A percentile compares a stretch with the other conserved stretches of the same genome.
These are phyloP conservation scores for Helicocarpus griseus DNA, from an alignment of 2,329 filamentous ascomycete genomes.

Conservation along the genomic window DNA sequence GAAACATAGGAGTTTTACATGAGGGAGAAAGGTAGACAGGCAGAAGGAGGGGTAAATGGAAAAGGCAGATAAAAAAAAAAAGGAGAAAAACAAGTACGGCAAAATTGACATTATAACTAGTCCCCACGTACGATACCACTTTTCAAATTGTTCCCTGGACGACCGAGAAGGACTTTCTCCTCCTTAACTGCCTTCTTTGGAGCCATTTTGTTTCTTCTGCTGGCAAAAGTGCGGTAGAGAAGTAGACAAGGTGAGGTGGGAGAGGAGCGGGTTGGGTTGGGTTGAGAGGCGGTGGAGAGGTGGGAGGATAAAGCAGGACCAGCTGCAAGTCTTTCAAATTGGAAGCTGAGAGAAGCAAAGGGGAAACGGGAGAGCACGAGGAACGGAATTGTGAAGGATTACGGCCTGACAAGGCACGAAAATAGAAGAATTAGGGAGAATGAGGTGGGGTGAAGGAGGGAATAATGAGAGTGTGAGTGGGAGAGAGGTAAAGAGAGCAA, in stretches of 20 bases:
- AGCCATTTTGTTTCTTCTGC: constrained; percentile 66
- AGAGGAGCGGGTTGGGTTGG: constrained; percentile 2
- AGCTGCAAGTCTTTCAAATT: constrained; percentile 45
- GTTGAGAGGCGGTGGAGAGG: background rate
- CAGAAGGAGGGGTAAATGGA: constrained; percentile 15
- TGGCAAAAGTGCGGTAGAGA: constrained; percentile 38
- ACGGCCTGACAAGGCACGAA: constrained; percentile 29
- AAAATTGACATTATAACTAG: constrained; percentile 20
- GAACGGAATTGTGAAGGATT: constrained; percentile 11
- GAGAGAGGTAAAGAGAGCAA: background rate
- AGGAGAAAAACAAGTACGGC: constrained; percentile 12
- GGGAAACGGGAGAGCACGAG: constrained; percentile 17
- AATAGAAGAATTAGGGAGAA: no score
- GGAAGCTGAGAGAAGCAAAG: constrained; percentile 28
- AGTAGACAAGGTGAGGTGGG: constrained; percentile 4
- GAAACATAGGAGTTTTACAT: background rate
- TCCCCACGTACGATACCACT: constrained; percentile 87
- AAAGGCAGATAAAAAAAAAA: constrained; percentile 16
- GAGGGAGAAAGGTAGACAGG: constrained; percentile 5
- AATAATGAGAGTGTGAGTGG: constrained; percentile 15
- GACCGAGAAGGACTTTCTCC: constrained; percentile 92
- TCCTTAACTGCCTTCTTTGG: constrained; percentile 88
- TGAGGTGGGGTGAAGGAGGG: constrained; percentile 15
- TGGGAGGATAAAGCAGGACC: constrained; percentile 48
- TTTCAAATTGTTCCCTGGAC: constrained; percentile 96